Base-by-base conservation (phyloP, 768 basidiomycete species). In the Collybia nuda region DNA sequence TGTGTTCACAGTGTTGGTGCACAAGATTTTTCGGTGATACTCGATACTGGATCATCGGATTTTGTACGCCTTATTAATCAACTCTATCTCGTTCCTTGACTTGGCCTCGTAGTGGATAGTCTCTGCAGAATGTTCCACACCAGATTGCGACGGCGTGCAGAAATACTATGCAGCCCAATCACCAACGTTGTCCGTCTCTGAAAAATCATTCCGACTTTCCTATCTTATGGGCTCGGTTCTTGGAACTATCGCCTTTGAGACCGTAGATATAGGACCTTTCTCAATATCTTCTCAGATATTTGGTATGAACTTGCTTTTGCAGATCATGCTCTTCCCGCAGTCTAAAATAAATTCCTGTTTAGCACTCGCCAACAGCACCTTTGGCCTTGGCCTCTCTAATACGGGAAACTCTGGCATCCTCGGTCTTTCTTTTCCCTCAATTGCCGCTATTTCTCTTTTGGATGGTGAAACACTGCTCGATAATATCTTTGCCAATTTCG, bases 11-110 rank as follows among this genome's bases (percentile, higher is more conserved):
- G 75, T 28, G 63, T 78, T 40, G 76, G 75, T 40, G 68, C 66
- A 3, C 74, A 77, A 58, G 52, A 64, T 36, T 73, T 82, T 50
- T 66, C 67, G 59, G 66, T 75, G 18, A 71, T 79, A 3, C 64
- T 81, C 23, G 81, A 82, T 58, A 82, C 82, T 6, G 82, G 81
- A 42, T 84, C 81, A 3, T 74, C 82, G 1, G 82, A 82, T 59
- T 57, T 84, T 55, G 80, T 80, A 55, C 40, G 70, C 58, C 28
- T 44, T 45, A 19, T 48, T 19, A 44, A 4, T 21, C 52, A 38
- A 41, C 29, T 26, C 9, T 22, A 28, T 2, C 22, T 22, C 40
- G 1, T 17, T 15, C 40, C 9, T 38, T 12, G 22, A 36, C 8
- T 48, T 24, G 17, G 9, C 15, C 15, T 14, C 9, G 14, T 36